phyloP scores from a whole-genome alignment of 306 rosid genomes.

The Citrullus mucosospermus region DNA sequence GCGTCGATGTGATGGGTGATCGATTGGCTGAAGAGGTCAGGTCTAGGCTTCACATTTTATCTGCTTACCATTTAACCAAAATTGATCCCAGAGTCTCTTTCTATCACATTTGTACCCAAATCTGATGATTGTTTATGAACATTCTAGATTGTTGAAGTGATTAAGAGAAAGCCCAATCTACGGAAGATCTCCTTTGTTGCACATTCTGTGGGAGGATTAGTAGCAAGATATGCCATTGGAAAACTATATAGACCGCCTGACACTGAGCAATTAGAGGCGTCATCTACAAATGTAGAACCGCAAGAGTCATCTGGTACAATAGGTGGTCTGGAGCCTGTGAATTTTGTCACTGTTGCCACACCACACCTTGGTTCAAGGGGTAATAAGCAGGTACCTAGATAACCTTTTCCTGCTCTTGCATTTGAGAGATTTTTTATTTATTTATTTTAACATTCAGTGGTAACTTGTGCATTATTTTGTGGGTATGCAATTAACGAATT shows the following conservation, averaged over 20 bases:
- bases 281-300: constrained; percentile 18
- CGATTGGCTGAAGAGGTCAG: constrained; percentile 78
- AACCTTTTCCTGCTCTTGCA: neutral
- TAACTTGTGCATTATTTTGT: constrained; percentile 9
- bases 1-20: constrained; percentile 96
- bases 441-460: neutral
- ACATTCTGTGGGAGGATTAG: constrained; percentile 96
- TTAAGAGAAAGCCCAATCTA: constrained; percentile 55
- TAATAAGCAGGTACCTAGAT: constrained; percentile 63
- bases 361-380: constrained; percentile 99
- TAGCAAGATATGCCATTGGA: constrained; percentile 88
- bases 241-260: constrained; percentile 51
- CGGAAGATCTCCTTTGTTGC: constrained; percentile 72
- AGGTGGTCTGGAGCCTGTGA: constrained; percentile 74
- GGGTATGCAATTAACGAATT: neutral
- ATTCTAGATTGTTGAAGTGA: constrained; percentile 56
- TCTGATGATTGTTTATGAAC: constrained; percentile 8
- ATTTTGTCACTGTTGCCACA: constrained; percentile 86
- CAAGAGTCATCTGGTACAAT: constrained; percentile 42
- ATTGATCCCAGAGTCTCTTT: neutral
- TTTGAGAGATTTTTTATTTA: neutral
- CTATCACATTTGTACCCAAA: neutral
- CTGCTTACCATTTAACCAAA: neutral
- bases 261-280: constrained; percentile 20
- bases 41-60: neutral